phyloP scores from a whole-genome alignment of 2,329 filamentous ascomycete species.

The Coniochaeta sp. region DNA sequence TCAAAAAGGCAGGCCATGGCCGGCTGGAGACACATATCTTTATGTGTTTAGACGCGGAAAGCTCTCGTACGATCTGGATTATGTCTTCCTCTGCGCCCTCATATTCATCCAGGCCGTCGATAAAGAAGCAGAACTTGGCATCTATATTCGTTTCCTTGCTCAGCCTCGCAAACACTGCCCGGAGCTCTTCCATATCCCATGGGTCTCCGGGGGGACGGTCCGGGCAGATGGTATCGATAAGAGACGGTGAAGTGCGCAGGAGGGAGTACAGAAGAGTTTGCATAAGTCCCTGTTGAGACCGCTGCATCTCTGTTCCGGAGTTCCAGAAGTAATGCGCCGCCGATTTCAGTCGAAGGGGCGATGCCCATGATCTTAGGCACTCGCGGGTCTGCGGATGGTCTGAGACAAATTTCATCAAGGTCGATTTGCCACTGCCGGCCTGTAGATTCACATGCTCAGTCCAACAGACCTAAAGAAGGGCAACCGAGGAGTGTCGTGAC shows the following conservation, averaged over 20 bases:
- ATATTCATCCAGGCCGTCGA: neutral
- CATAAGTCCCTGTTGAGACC: conserved; percentile 3
- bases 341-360: neutral
- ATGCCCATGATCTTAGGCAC: neutral
- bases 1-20: neutral
- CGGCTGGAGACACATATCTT: neutral
- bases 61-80: neutral
- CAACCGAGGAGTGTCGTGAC: neutral
- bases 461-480: too few relatives aligned
- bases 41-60: neutral
- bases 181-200: neutral
- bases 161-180: neutral
- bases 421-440: neutral
- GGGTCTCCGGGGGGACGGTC: neutral
- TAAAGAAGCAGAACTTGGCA: neutral
- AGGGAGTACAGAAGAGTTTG: neutral
- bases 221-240: neutral
- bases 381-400: neutral
- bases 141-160: neutral
- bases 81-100: neutral
- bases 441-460: too few relatives aligned
- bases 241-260: neutral
- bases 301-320: conserved; percentile 2
- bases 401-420: neutral
- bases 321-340: conserved; percentile 4